phyloP scores from a whole-genome alignment of 176 grass and related monocot species.

The barley (Hordeum vulgare) region DNA sequence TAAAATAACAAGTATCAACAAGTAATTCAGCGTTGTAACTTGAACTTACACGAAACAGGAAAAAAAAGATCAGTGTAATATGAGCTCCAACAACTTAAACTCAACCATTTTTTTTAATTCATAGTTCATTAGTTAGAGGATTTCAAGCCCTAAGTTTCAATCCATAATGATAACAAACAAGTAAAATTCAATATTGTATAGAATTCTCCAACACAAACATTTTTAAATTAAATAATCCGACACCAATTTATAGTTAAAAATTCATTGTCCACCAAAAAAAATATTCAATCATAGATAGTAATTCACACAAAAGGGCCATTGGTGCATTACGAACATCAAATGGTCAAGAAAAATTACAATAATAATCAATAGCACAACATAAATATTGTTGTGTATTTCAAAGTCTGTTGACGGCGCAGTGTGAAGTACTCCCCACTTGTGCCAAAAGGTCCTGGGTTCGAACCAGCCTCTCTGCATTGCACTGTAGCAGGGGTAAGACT shows the following conservation, averaged over 20 bases:
- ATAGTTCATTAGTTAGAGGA: background rate
- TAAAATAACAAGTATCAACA: background rate
- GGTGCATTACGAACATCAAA: background rate
- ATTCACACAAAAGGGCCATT: background rate
- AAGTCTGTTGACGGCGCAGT: constrained; percentile 11
- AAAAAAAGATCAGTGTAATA: background rate
- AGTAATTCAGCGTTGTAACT: constrained; percentile 6
- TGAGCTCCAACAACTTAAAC: background rate
- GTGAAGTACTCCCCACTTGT: no score
- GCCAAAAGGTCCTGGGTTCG: no score
- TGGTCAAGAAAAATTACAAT: background rate
- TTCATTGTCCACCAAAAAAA: background rate
- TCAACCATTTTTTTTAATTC: background rate
- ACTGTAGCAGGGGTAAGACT: no score
- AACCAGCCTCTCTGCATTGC: no score
- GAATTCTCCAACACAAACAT: background rate
- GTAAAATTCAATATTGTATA: background rate
- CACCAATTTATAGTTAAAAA: background rate
- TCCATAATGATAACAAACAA: background rate
- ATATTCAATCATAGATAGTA: background rate
- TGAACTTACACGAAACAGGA: constrained; percentile 2
- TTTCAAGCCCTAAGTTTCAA: background rate
- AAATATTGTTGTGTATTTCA: background rate
- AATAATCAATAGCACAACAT: background rate
- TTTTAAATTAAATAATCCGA: background rate